Percentiles rank a stretch among this genome's conserved stretches.
phyloP scores from a whole-genome alignment of 2,329 filamentous ascomycete species.

The Pseudocercospora vitis region DNA sequence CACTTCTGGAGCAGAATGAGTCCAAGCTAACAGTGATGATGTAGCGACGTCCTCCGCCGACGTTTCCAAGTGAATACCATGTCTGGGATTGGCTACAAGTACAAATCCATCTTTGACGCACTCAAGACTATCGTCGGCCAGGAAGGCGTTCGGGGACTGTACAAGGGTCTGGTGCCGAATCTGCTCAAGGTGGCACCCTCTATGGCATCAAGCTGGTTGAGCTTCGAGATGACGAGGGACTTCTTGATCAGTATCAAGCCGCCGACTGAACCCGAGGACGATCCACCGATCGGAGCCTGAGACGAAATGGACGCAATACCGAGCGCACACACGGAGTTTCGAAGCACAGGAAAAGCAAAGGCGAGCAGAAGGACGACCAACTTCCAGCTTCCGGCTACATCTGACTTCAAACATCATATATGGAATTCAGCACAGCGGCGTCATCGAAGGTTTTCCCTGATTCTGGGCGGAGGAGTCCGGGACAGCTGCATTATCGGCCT shows the following conservation, averaged over 20 bases:
- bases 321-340: no score
- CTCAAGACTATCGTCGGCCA: constrained; percentile 76
- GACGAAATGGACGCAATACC: no score
- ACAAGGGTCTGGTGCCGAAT: constrained; percentile 95
- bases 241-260: constrained; percentile 59
- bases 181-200: constrained; percentile 95
- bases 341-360: no score
- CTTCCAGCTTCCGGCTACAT: neutral
- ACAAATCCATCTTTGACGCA: constrained; percentile 82
- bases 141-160: constrained; percentile 81
- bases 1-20: no score
- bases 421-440: constrained; percentile 2
- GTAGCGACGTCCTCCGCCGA: constrained; percentile 82
- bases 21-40: no score
- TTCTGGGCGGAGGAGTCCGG: constrained; percentile 1
- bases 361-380: no score
- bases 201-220: constrained; percentile 98
- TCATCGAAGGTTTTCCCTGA: neutral
- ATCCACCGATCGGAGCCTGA: constrained; percentile 18
- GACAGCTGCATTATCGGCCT: neutral
- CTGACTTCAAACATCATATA: neutral
- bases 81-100: constrained; percentile 96
- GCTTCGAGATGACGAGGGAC: constrained; percentile 91
- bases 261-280: constrained; percentile 17
- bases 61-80: constrained; percentile 99